Evolutionary conservation across 192 early-diverging fungal genomes (phyloP), one percentile per base, ranked within the genome.

Genomic region (Podila minutissima): DNA sequence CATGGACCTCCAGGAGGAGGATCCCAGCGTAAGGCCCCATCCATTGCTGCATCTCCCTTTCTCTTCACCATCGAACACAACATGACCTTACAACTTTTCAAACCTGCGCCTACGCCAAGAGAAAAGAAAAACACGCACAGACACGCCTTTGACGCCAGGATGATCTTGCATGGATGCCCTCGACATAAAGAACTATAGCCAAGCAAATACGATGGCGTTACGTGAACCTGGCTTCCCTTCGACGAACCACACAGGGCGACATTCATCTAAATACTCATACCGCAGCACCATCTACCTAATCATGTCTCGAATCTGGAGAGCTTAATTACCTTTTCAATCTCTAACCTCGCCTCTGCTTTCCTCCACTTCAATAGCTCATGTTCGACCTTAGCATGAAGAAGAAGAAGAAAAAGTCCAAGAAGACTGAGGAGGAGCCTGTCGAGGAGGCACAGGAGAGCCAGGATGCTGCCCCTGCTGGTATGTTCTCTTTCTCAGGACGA

Each of bases 361-460:
- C 41, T 46, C 35, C 41, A 46, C 41, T 8, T 46, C 41, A 12
- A 46, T 26, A 55, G 53, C 53, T 57, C 67, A 41, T 59, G 38
- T 69, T 69, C 41, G 67, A 69, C 41, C 67, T 31, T 28, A 60
- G 55, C 62, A 92, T 89, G 77, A 89, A 91, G 83, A 90, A 90
- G 77, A 87, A 90, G 71, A 90, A 89, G 81, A 85, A 67, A 63
- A 74, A 74, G 57, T 62, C 65, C 35, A 74, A 67, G 66, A 74
- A 63, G 59, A 62, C 59, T 74, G 57, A 74, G 55, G 87, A 85
- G 38, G 74, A 83, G 17, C 75, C 83, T 64, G 82, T 74, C 38
- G 86, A 76, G 82, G 82, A 79, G 79, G 68, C 61, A 49, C 60
- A 50, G 15, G 70, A 82, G 24, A 38, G 20, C 24, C 69, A 75